Base-by-base conservation (phyloP, 345 rosid genomes). In the Brassica rapa region DNA sequence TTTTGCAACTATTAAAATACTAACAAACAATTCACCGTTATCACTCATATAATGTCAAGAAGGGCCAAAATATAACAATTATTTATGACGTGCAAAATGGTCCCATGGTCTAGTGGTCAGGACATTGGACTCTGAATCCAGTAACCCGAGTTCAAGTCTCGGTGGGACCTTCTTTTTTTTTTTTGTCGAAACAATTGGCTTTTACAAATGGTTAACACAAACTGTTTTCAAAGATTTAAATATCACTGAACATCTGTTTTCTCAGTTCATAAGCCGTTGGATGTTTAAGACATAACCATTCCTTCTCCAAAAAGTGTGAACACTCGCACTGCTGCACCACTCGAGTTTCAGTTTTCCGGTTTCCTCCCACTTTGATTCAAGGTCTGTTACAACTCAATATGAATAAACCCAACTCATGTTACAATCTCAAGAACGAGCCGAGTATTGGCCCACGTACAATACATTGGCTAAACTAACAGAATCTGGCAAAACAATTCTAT, bases 341-440 rank as follows among this genome's bases (percentile, higher is more conserved):
- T 25, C 2, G 8, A 66, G 73, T 33, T 79, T 83, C 78, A 39
- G 29, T 67, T 62, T 65, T 53, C 56, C 6, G 23, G 29, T 53
- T 64, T 71, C 71, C 9, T 81, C 93, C 98, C 97, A 92, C 19
- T 88, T 80, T 4, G 97, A 91, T 9, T 83, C 80, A 32, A 32
- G 35, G 35, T 32, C 35, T 5, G 35, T 32, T 32, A 32, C 9
- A 4, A 2, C 23, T 27, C 25, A 15, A 49, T n/a, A 46, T n/a
- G 32, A 12, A 62, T 4, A 15, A 43, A n/a, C 46, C 7, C 14
- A 57, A 71, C 24, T 14, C 24, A 4, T 39, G 60, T 16, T 23
- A 60, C 49, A 46, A 19, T 15, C 57, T 51, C 57, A 51, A 33
- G 23, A 57, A 12, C 6, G 12, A 57, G 12, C 14, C 62, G 11